Base-by-base conservation (phyloP, 345 rosid species). In the Nasturtium officinale region DNA sequence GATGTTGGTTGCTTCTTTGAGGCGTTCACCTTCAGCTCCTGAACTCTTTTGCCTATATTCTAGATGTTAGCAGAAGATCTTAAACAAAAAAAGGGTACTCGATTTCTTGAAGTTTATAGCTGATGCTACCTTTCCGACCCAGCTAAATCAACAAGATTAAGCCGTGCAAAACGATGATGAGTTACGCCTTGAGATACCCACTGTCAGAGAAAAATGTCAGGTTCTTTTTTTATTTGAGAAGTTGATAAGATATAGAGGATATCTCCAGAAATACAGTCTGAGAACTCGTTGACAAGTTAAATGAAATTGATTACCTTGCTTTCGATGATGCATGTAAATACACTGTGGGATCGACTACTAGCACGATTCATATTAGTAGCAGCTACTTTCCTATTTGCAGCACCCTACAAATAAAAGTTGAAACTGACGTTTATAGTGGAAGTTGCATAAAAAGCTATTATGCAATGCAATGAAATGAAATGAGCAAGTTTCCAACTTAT, bases 11-110 rank as follows among this genome's bases (percentile, higher is more conserved):
- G 99, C 99, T 85, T 96, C 99, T 83, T 90, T 96, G 32, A 96
- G 92, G 29, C 99, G 97, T 77, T 96, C 99, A 74, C 98, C 99
- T 82, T 96, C 99, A 65, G 99, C 98, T 52, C 98, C 98, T 74
- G 99, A 96, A 79, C 91, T 89, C 83, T 96, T 96, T 69, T 96
- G 99, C 81, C 99, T 96, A 75, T 48, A 42, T 64, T 48, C 13
- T 25, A 17, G 18, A 69, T 64, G 75, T 75, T 73, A 74, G 70
- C 65, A 17, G 25, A 26, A 48, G 35, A 51, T 16, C 53, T 67
- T 53, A 52, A 28, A 46, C 28, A 65, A n/a, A 47, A 17, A 50
- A 26, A 33, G 23, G 1, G 18, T 45, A 18, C 48, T 64, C 2
- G 3, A 7, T 30, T 56, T 47, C n/a, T 35, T n/a, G 2, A 46